Conservation (phyloP, 768 basidiomycete genomes). For the Terana coerulea region DNA sequence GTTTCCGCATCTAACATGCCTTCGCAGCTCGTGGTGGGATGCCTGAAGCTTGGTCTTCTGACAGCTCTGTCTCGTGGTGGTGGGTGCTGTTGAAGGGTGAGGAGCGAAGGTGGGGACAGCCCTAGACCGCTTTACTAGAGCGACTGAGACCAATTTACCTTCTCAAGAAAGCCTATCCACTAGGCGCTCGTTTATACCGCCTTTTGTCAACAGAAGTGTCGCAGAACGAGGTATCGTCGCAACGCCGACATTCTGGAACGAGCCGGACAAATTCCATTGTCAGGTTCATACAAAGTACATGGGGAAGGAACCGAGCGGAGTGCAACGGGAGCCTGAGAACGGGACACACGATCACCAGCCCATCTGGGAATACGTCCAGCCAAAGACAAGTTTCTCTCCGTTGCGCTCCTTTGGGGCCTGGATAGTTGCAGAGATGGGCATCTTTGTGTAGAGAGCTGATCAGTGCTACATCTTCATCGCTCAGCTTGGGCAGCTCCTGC, state of each 20-base stretch:
- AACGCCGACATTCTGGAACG: no score
- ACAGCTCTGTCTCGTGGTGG: no score
- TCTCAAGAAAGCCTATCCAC: no score
- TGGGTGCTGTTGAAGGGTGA: no score
- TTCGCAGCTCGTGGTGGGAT: no score
- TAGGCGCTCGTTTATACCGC: no score
- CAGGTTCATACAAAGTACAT: not conserved
- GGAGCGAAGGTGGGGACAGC: no score
- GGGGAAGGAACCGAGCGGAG: not conserved
- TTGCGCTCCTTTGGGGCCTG: not conserved
- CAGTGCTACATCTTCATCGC: constrained; percentile 30
- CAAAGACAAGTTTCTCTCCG: constrained; percentile 1
- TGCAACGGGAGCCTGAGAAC: not conserved
- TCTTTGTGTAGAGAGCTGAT: constrained; percentile 31
- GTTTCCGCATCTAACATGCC: no score
- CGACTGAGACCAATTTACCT: no score
- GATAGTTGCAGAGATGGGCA: not conserved
- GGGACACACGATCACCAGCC: constrained; percentile 1
- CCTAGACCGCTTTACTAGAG: no score
- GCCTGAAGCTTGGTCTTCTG: no score
- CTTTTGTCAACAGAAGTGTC: no score
- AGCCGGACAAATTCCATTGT: not conserved
- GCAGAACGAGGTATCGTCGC: not conserved
- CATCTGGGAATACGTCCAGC: constrained; percentile 7
- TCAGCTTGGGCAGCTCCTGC: constrained; percentile 29